Evolutionary conservation across 495 filamentous ascomycete genomes (phyloP).

Genomic region (Penicillium simplicissimum): DNA sequence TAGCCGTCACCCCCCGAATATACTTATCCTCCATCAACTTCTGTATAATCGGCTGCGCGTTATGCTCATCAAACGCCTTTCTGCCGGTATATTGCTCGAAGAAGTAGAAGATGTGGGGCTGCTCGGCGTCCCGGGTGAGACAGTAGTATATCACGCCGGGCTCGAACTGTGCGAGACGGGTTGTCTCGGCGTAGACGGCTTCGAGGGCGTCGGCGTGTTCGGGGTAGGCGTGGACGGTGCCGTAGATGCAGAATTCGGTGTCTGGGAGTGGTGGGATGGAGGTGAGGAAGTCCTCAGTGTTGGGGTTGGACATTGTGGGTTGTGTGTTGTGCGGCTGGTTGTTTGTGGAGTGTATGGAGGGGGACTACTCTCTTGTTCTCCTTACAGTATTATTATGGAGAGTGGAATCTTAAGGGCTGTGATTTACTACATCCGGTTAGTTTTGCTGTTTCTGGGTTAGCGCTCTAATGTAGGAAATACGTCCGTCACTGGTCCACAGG

Average conservation of each 20-base stretch:
- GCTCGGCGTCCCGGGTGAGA: conserved; percentile 27
- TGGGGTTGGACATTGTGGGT: conserved; percentile 1
- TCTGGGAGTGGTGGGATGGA: conserved; percentile 18
- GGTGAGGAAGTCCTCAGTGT: conserved; percentile 10
- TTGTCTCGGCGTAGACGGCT: conserved; percentile 35
- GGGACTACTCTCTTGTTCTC: too few relatives aligned
- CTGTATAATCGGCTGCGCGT: conserved; percentile 31
- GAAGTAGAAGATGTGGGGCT: conserved; percentile 37
- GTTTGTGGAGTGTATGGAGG: too few relatives aligned
- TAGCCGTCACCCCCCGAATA: conserved; percentile 30
- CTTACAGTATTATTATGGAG: too few relatives aligned
- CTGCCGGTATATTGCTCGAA: conserved; percentile 34
- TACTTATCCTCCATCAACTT: conserved; percentile 33
- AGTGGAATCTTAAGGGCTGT: too few relatives aligned
- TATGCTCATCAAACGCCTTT: conserved; percentile 36
- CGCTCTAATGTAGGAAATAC: too few relatives aligned
- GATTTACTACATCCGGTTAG: too few relatives aligned
- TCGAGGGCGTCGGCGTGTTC: conserved; percentile 39
- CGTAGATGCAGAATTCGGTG: conserved; percentile 30
- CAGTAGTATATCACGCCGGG: conserved; percentile 37
- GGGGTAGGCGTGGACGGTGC: conserved; percentile 33
- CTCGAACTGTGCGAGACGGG: conserved; percentile 30
- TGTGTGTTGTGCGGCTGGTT: neutral
- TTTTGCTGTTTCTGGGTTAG: too few relatives aligned
- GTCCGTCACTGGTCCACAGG: too few relatives aligned